A percentile compares a stretch with the other conserved stretches of the same genome.
Conservation (phyloP, 768 basidiomycete species). For the Lyophyllum decastes region DNA sequence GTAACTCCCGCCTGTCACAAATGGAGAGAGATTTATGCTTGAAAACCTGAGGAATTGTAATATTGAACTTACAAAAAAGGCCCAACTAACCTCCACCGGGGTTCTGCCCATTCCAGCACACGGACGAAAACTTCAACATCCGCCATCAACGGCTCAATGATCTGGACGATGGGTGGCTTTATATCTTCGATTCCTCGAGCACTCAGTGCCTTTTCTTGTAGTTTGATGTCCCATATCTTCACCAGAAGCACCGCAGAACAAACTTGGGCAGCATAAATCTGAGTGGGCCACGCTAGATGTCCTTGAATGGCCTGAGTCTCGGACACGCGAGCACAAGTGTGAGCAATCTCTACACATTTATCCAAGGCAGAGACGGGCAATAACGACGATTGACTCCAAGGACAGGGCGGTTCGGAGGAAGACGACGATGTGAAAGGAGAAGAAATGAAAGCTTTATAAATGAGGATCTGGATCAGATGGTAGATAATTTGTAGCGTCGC, state of each 20-base stretch:
- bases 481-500: constrained; percentile 59
- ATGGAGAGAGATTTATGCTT: constrained; percentile 1
- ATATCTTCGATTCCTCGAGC: constrained; percentile 28
- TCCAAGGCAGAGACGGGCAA: constrained; percentile 50
- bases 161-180: constrained; percentile 31
- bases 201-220: constrained; percentile 39
- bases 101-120: constrained; percentile 37
- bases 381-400: constrained; percentile 19
- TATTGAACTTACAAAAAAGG: constrained; percentile 32
- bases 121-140: constrained; percentile 44
- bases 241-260: constrained; percentile 56
- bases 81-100: constrained; percentile 34
- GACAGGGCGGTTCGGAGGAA: not conserved
- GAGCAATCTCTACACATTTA: constrained; percentile 62
- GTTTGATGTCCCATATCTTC: constrained; percentile 58
- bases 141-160: constrained; percentile 35
- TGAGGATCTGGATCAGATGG: constrained; percentile 62
- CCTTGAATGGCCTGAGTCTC: constrained; percentile 50
- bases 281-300: constrained; percentile 39
- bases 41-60: not conserved
- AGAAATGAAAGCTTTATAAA: constrained; percentile 71
- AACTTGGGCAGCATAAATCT: constrained; percentile 49
- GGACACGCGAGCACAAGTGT: constrained; percentile 60
- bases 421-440: constrained; percentile 12
- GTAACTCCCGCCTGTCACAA: constrained; percentile 12